Evolutionary conservation across 306 rosid species (phyloP), one percentile per base, ranked within the genome.

Genomic region (Prunus kanzakura): DNA sequence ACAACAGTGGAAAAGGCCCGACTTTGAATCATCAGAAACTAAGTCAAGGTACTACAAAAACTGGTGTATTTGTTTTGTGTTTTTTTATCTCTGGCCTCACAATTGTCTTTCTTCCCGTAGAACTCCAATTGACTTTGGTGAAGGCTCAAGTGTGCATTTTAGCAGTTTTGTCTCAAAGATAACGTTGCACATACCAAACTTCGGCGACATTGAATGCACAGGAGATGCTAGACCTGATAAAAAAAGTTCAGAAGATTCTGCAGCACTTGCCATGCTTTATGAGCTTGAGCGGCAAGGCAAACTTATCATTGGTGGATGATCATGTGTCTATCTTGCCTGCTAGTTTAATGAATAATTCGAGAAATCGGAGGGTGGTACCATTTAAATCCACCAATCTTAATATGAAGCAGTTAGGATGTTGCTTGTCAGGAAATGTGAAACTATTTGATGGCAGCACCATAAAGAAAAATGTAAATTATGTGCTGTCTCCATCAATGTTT

Each of bases 141-240:
- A 87, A 62, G 92, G 79, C 25, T 61, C 80, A 79, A 86, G 80
- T 77, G 83, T 30, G 62, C 88, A 88, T 67, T 80, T 57, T 0
- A 87, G 74, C 86, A 90, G 97, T 78, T 96, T 85, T 57, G 75
- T 69, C 79, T 89, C 99, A 1, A 87, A 19, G 66, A 67, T 88
- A 50, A 83, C 69, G n/a, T 74, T 95, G 88, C 82, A 82, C 86
- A 86, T 96, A 75, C 99, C 99, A 43, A 82, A 81, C 62, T 64
- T 51, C n/a, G 89, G 90, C 75, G 56, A 74, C 50, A 69, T 91
- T 38, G 86, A 87, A 72, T 87, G 97, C 84, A 20, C 69, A 74
- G 99, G 99, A 69, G 93, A 88, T 64, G 90, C 88, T 49, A 89
- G 93, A 77, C 77, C 86, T 11, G 98, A 92, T 70, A 96, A 96